Conservation (phyloP, 164 flowering plant genomes). For the Vitis labrusca region DNA sequence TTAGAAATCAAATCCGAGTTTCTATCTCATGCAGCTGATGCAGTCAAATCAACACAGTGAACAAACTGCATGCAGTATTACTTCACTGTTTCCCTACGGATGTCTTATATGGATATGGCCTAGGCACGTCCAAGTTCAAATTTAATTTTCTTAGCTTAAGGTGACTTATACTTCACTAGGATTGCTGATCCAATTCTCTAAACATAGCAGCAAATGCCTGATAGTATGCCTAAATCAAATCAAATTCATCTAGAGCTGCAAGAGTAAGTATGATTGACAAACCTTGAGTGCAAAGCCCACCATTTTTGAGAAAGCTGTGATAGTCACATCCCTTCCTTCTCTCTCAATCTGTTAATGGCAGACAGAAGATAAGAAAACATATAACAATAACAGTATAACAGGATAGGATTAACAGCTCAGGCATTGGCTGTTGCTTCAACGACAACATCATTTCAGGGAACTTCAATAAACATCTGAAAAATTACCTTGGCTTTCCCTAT, state of each 20-base stretch:
- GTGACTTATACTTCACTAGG: neutral
- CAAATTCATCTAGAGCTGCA: neutral
- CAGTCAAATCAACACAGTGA: neutral
- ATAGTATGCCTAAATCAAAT: too few species aligned
- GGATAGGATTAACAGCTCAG: neutral
- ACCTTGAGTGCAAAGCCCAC: constrained; percentile 92
- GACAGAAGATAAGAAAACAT: neutral
- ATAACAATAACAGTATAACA: neutral
- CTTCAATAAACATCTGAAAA: neutral
- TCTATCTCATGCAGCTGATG: neutral
- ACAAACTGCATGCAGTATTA: neutral
- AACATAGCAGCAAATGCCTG: neutral
- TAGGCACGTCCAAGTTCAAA: too few species aligned
- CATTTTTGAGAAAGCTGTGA: constrained; percentile 89
- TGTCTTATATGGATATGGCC: neutral
- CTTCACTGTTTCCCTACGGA: neutral
- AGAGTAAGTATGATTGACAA: constrained; percentile 12
- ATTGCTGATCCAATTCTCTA: neutral
- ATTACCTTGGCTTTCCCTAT: constrained; percentile 93
- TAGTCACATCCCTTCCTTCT: constrained; percentile 86
- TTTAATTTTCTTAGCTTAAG: neutral
- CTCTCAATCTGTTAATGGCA: constrained; percentile 63
- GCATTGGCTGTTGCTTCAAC: too few species aligned
- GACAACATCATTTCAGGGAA: neutral
- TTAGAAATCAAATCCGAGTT: neutral